phyloP scores from a whole-genome alignment of 768 basidiomycete species.

The Grammothele lineata region DNA sequence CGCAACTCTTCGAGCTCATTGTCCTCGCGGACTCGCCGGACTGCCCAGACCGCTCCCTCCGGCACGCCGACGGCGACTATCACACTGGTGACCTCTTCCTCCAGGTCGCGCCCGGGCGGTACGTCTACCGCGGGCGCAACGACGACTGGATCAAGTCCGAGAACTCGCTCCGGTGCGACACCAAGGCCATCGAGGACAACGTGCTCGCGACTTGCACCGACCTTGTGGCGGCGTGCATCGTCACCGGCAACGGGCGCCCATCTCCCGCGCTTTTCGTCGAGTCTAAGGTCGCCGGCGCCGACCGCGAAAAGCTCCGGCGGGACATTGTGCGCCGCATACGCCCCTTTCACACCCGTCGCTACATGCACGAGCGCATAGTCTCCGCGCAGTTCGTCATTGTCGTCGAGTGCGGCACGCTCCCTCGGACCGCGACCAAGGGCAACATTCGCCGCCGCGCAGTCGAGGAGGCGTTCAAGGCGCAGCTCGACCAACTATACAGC shows the following conservation, averaged over 20 bases:
- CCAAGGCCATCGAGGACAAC: slow-evolving; percentile 80
- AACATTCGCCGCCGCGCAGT: slow-evolving; percentile 76
- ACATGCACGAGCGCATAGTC: slow-evolving; percentile 75
- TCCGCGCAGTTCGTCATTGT: slow-evolving; percentile 64
- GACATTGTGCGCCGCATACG: slow-evolving; percentile 74
- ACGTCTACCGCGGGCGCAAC: slow-evolving; percentile 66
- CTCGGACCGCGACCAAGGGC: slow-evolving; percentile 76
- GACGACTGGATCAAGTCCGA: slow-evolving; percentile 88
- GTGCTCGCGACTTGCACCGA: slow-evolving; percentile 56
- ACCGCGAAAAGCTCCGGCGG: slow-evolving; percentile 59
- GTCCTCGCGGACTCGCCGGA: slow-evolving; percentile 64
- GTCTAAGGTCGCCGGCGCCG: slow-evolving; percentile 43
- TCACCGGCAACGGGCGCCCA: slow-evolving; percentile 71
- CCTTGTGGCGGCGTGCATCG: slow-evolving; percentile 69
- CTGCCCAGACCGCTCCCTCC: slow-evolving; percentile 59
- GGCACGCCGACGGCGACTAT: slow-evolving; percentile 62
- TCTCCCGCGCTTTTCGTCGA: slow-evolving; percentile 78
- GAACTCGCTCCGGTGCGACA: slow-evolving; percentile 74
- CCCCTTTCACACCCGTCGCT: slow-evolving; percentile 69
- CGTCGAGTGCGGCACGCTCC: slow-evolving; percentile 59
- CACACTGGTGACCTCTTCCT: slow-evolving; percentile 81
- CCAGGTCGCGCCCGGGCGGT: slow-evolving; percentile 53
- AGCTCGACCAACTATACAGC: slow-evolving; percentile 57
- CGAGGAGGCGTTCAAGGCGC: slow-evolving; percentile 56
- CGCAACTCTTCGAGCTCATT: slow-evolving; percentile 60